phyloP scores from a whole-genome alignment of 495 filamentous ascomycete species.

The Aspergillus sclerotioniger region DNA sequence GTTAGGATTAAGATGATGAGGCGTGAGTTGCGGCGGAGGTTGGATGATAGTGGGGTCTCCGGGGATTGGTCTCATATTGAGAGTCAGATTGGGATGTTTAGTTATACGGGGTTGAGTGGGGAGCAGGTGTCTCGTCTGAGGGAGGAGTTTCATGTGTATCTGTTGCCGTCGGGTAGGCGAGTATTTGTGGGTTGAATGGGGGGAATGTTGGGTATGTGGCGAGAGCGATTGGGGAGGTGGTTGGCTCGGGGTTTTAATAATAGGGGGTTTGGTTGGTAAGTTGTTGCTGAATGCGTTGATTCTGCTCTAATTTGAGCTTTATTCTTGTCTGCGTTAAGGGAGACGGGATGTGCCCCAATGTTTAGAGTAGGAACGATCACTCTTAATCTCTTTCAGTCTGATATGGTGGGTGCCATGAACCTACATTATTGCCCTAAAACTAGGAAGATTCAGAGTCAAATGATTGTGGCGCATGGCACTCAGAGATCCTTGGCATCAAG shows the following conservation, averaged over 20 bases:
- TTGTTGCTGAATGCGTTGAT: no score
- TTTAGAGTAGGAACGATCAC: no score
- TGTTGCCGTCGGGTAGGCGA: slow-evolving; percentile 17
- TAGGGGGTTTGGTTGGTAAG: no score
- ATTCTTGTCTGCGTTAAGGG: no score
- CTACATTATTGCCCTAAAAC: no score
- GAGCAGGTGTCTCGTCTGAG: slow-evolving; percentile 22
- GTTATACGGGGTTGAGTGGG: slow-evolving; percentile 25
- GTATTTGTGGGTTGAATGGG: slow-evolving; percentile 12
- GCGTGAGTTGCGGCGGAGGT: slow-evolving; percentile 13
- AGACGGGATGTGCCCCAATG: no score
- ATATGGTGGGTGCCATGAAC: no score
- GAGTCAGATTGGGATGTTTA: slow-evolving; percentile 40
- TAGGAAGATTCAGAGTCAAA: not conserved
- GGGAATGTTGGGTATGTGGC: slow-evolving; percentile 13
- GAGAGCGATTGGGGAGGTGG: not conserved
- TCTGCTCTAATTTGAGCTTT: no score
- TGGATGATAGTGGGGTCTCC: slow-evolving; percentile 20
- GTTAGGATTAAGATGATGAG: slow-evolving; percentile 28
- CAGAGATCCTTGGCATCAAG: not conserved
- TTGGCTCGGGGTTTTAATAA: not conserved
- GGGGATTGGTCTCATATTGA: slow-evolving; percentile 32
- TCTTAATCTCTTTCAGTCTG: not conserved
- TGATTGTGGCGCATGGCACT: not conserved
- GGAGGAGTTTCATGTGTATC: slow-evolving; percentile 30